Evolutionary conservation across 2,329 filamentous ascomycete species (phyloP), one percentile per base, ranked within the genome.

Genomic region (Paraphoma sp.): DNA sequence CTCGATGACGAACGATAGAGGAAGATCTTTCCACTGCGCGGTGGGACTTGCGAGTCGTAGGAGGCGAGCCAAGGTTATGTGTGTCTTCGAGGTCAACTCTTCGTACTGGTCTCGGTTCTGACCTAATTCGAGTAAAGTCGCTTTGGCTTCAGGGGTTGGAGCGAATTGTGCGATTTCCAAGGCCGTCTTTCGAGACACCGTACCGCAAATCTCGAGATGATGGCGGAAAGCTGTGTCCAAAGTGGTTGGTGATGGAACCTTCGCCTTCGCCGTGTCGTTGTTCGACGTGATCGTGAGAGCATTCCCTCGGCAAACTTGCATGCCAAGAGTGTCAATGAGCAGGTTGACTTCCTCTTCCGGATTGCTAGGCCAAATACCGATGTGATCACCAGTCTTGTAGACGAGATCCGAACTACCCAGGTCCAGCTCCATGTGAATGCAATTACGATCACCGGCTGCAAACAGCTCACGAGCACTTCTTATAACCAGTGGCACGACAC

Each of bases 201-300:
- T 74, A 1, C 69, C 78, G 56, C 78, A 73, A 57, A 83, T 79
- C 51, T 84, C 82, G 1, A 84, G 76, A 51, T 83, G 80, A 57
- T 82, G 73, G 5, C 74, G 69, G 59, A 83, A 77, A 3, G 80
- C 71, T 0, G 76, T 74, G 1, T 75, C 61, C 4, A 76, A 61
- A 0, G 78, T 78, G 0, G 76, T 80, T 0, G 77, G 77, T 1
- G 74, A 77, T 1, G 79, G 80, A 0, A 82, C 51, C 40, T 70
- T 75, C n/a, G 66, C 60, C 55, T 73, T 76, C 41, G 66, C 59
- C 8, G 60, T 68, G 31, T 59, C 54, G 44, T 72, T 72, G 16
- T 69, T 58, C 14, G 68, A 65, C 18, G 59, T 68, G 31, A 79
- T 56, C 1, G 64, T 67, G 30, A 79, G 64, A 7, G 60, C 49